Evolutionary conservation across 1,139 yeast species (phyloP), one percentile per base, ranked within the genome.

Genomic region (Torulaspora pretoriensis): DNA sequence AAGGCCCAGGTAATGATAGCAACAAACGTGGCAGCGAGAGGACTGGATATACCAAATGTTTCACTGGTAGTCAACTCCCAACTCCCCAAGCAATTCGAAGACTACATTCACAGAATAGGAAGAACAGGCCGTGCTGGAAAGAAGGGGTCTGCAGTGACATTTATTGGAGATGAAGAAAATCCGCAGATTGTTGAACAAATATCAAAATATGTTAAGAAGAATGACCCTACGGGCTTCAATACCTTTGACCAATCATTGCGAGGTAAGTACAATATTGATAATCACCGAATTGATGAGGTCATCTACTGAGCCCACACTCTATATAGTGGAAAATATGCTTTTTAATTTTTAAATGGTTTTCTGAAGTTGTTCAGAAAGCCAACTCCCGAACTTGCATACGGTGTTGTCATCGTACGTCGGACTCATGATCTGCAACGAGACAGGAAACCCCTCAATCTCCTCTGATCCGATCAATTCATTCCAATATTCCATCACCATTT

Each of bases 11-110:
- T 92, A 59, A 78, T 92, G 77, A 97, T 92, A 53, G 97, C 98
- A 35, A 92, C 97, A 50, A 97, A 97, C 46, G 97, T 92, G 56
- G 98, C 98, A 51, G 97, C 97, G 45, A 87, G 98, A 80, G 98
- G 98, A 74, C 80, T 92, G 68, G 98, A 92, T 67, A 81, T 92
- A 13, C 84, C 92, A 0, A 77, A 86, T 56, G 95, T 92, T 8
- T 78, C 94, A 0, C 65, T 90, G 35, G 97, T 92, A 6, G 67
- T 90, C 12, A 92, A 92, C 64, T 89, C 75, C 60, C 96, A 90
- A 58, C 84, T 90, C 94, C 70, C 89, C 10, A 76, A 73, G 48
- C 72, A 73, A 35, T 77, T 88, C 40, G 96, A 89, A 50, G 90
- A 85, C 50, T 92, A 89, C 57, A 79, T 92, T 25, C 98, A 92